A percentile compares a stretch with the other conserved stretches of the same genome.
Evolutionary conservation across 352 stramenopile genomes (phyloP).

Genomic region (Thalassiosira livingstoniorum): DNA sequence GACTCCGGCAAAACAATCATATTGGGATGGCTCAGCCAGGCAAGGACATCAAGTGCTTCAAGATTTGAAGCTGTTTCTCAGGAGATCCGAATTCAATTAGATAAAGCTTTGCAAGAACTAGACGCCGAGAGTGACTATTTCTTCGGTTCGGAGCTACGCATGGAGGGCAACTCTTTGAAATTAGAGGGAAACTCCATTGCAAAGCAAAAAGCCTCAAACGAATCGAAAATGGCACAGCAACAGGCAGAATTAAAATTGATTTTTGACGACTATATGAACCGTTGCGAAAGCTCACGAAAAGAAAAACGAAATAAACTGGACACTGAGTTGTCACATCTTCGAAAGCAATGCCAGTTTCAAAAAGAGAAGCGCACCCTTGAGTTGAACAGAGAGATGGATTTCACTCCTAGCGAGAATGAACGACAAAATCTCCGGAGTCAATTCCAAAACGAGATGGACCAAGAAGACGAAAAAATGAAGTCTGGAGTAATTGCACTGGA

Average conservation of each 20-base stretch:
- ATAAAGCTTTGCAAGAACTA: conserved; percentile 19
- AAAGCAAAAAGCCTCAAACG: conserved; percentile 38
- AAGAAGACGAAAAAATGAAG: conserved; percentile 78
- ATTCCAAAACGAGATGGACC: conserved; percentile 62
- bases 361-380: conserved; percentile 7
- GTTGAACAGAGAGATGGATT: conserved; percentile 6
- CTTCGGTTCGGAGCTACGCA: conserved; percentile 29
- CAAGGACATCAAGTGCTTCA: conserved; percentile 74
- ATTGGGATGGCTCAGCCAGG: not conserved
- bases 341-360: not conserved
- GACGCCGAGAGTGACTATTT: conserved; percentile 43
- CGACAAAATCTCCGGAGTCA: not conserved
- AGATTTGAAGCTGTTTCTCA: conserved; percentile 37
- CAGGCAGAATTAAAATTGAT: conserved; percentile 25
- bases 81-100: conserved; percentile 34
- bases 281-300: conserved; percentile 23
- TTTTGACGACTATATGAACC: conserved; percentile 23
- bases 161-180: conserved; percentile 55
- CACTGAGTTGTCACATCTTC: conserved; percentile 26
- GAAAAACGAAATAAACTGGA: conserved; percentile 43
- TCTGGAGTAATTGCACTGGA: conserved; percentile 80
- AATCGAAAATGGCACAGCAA: conserved; percentile 37
- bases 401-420: conserved; percentile 11
- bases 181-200: conserved; percentile 53
- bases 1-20: not conserved